Evolutionary conservation across 495 filamentous ascomycete species (phyloP), one percentile per base, ranked within the genome.

Genomic region (Penicillium simplicissimum): DNA sequence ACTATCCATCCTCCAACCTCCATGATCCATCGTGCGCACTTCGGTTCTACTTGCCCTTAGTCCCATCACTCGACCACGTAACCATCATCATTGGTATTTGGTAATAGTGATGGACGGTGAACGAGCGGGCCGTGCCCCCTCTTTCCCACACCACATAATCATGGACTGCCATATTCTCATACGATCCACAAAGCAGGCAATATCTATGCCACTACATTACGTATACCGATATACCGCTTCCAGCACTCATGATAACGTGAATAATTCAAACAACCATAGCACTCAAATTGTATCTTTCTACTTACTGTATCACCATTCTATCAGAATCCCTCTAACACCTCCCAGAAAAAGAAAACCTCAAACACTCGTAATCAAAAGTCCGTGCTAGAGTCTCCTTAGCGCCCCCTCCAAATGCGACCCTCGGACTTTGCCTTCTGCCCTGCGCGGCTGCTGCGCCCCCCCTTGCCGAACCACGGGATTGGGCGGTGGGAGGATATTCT

Each of bases 391-490:
- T 31, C 28, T 31, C 28, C 28, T 15, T 60, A 60, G 58, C 49
- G 49, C 21, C 28, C 9, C 28, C 10, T 19, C 40, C 15, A 19
- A 23, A 54, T 62, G 49, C 55, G 60, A 62, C 60, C 23, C 25
- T 28, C 21, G 28, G n/a, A 47, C 43, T 19, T 19, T 31, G 28
- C 28, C 28, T 31, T n/a, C 28, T 14, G 38, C 25, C 34, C 25
- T 19, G 19, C 42, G 42, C 42, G 23, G 23, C 23, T 25, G 3
- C 23, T 25, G 1, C 23, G 23, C 42, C 42, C 42, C 42, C 42
- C 42, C 42, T 45, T 49, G n/a, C 45, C n/a, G 45, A 25, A n/a
- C 45, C 45, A 49, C 45, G 42, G 42, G 17, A 45, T 45, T 19
- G 9, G 5, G 11, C 7, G 43, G 43, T 23, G 43, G 11, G 14